Percentiles rank a stretch among this genome's conserved stretches.
These are phyloP conservation scores for Tetracladium maxilliforme DNA, from an alignment of 2,329 filamentous ascomycete species.

Conservation along the genomic window DNA sequence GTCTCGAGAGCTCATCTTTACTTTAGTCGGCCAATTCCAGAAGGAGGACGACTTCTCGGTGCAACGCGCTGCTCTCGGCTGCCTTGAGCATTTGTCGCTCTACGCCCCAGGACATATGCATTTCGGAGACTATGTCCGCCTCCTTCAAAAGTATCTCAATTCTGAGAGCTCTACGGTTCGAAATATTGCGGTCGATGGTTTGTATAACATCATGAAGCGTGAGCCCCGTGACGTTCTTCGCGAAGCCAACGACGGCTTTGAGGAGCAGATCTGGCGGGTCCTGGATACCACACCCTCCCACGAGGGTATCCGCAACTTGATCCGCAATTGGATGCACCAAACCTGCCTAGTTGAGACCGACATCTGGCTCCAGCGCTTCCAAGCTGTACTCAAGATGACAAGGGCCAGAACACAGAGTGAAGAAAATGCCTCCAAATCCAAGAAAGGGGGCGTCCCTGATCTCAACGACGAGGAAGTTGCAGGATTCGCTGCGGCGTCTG, in stretches of 20 bases:
- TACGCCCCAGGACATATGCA: slow-evolving; percentile 84
- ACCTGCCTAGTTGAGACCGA: slow-evolving; percentile 68
- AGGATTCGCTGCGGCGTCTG: slow-evolving; percentile 64
- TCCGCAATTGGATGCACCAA: slow-evolving; percentile 87
- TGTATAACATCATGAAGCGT: slow-evolving; percentile 91
- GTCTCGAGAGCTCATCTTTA: slow-evolving; percentile 83
- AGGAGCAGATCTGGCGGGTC: slow-evolving; percentile 84
- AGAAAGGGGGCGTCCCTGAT: slow-evolving; percentile 48
- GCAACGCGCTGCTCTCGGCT: slow-evolving; percentile 63
- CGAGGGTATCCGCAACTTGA: slow-evolving; percentile 69
- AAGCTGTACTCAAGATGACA: slow-evolving; percentile 79
- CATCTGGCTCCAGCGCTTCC: slow-evolving; percentile 80
- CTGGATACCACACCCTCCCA: slow-evolving; percentile 67
- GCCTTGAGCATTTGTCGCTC: slow-evolving; percentile 79
- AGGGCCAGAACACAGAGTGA: slow-evolving; percentile 49
- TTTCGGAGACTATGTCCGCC: slow-evolving; percentile 68
- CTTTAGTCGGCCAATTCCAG: slow-evolving; percentile 70
- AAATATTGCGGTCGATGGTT: slow-evolving; percentile 70
- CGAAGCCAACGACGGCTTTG: slow-evolving; percentile 63
- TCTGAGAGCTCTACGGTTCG: slow-evolving; percentile 55
- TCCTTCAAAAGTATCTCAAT: slow-evolving; percentile 64
- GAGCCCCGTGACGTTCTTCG: slow-evolving; percentile 71
- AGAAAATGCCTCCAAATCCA: slow-evolving; percentile 25
- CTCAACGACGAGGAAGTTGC: slow-evolving; percentile 93
- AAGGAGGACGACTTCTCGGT: slow-evolving; percentile 57